Percentiles rank a stretch among this genome's conserved stretches.
Evolutionary conservation across 768 basidiomycete species (phyloP).

Genomic region (Auriculariales sp.): DNA sequence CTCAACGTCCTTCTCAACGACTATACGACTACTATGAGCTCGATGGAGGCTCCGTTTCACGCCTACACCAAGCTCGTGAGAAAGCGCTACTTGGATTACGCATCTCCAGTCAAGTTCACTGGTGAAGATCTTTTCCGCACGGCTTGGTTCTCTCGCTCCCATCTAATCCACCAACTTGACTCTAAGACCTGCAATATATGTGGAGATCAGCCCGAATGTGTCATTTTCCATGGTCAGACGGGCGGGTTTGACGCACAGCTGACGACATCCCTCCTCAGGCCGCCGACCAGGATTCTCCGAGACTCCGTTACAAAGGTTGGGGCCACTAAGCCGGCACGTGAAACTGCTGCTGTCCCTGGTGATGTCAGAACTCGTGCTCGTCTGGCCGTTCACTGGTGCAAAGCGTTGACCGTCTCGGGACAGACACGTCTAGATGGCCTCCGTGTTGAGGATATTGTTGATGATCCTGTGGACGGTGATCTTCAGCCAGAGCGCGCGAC

Average conservation of each 20-base stretch:
- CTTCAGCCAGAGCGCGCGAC: neutral
- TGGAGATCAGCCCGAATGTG: slow-evolving; percentile 6
- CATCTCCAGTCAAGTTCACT: no score
- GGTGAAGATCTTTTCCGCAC: no score
- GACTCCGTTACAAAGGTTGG: no score
- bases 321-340: no score
- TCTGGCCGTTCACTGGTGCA: neutral
- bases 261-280: neutral
- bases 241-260: neutral
- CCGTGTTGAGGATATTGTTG: neutral
- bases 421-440: neutral
- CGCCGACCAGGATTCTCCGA: neutral
- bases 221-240: slow-evolving; percentile 8
- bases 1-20: no score
- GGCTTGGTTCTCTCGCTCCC: no score
- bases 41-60: no score
- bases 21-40: no score
- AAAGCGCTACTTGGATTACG: no score
- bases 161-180: no score
- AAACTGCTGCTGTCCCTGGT: neutral
- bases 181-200: slow-evolving; percentile 8
- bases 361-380: neutral
- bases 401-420: neutral
- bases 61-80: no score
- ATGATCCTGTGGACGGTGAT: neutral